Evolutionary conservation across 106 monocot species (phyloP).

Genomic region (Chionographis japonica): DNA sequence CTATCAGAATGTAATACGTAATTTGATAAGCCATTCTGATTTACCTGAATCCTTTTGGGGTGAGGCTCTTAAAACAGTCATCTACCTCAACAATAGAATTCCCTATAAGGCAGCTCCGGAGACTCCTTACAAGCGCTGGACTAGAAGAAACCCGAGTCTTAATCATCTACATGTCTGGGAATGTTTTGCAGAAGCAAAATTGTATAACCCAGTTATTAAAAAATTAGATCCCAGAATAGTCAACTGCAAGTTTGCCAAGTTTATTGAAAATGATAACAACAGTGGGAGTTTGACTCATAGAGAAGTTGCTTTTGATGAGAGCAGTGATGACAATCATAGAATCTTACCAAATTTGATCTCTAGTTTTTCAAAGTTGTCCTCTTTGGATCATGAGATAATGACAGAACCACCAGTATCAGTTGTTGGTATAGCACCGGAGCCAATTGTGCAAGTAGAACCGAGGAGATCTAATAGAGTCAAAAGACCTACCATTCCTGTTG

Average conservation of each 20-base stretch:
- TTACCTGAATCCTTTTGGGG: background rate
- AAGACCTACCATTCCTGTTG: no score
- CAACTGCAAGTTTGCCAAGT: background rate
- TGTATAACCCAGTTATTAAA: conserved; percentile 4
- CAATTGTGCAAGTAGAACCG: no score
- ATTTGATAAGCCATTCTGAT: background rate
- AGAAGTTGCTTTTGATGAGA: background rate
- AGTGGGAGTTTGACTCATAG: background rate
- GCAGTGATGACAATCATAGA: no score
- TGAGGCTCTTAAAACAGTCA: no score
- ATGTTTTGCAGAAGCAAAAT: background rate
- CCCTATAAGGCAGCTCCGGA: conserved; percentile 1
- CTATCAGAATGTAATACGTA: background rate
- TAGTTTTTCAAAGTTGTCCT: no score
- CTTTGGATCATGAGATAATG: no score
- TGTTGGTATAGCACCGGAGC: no score
- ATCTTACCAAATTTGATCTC: no score
- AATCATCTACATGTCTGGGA: background rate
- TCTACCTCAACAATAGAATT: background rate
- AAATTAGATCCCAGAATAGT: background rate
- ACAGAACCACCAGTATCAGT: no score
- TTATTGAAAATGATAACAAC: conserved; percentile 2
- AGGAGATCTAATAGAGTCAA: no score
- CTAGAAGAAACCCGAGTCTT: background rate
- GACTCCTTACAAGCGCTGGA: background rate